Evolutionary conservation across 163 green algal genomes (phyloP).

Genomic region (Dunaliella salina): DNA sequence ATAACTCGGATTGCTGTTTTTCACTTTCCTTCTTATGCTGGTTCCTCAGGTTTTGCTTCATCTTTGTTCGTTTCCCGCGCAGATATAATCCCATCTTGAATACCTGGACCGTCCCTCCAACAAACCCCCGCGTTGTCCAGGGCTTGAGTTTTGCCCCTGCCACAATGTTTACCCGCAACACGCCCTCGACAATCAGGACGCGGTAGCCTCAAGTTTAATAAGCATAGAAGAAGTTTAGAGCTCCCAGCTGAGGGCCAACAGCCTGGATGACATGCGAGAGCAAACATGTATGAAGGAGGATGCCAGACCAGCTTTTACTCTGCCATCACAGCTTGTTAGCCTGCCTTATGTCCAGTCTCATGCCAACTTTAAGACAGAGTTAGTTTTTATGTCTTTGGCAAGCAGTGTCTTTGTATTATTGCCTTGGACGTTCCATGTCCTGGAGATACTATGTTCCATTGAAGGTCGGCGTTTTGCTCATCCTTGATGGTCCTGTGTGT

Average conservation of each 20-base stretch:
- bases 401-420: no score
- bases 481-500: no score
- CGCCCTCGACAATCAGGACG: conserved; percentile 25
- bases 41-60: not conserved
- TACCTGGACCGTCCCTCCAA: conserved; percentile 30
- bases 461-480: no score
- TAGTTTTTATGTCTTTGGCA: no score
- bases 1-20: not conserved
- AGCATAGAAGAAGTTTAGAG: no score
- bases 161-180: conserved; percentile 29
- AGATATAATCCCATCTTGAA: conserved; percentile 16
- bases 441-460: no score
- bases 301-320: not conserved
- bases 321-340: no score
- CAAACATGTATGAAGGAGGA: not conserved
- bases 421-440: no score
- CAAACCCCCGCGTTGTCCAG: conserved; percentile 19
- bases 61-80: not conserved
- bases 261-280: not conserved
- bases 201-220: not conserved
- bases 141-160: conserved; percentile 41
- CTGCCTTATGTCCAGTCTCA: no score
- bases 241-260: no score
- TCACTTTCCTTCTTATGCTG: not conserved
- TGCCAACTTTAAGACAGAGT: no score